Evolutionary conservation across 306 rosid genomes (phyloP).

Genomic region (Corylus avellana): DNA sequence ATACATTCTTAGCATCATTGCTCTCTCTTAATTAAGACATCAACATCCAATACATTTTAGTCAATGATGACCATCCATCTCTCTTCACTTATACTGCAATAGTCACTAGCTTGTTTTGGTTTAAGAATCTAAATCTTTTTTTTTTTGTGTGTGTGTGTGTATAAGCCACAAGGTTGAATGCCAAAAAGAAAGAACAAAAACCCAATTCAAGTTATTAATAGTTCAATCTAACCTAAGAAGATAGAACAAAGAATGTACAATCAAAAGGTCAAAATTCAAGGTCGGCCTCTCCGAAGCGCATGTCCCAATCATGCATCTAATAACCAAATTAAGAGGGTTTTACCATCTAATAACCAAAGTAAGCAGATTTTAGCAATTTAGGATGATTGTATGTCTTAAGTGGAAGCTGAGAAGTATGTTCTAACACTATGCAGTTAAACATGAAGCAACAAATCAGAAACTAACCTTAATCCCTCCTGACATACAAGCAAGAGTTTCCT

Average conservation of each 20-base stretch:
- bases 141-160: too few species aligned
- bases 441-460: slow-evolving; percentile 18
- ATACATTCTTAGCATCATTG: not conserved
- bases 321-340: not conserved
- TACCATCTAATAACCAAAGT: not conserved
- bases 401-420: not conserved
- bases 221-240: not conserved
- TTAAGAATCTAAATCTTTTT: not conserved
- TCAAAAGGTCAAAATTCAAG: not conserved
- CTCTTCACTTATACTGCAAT: not conserved
- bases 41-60: not conserved
- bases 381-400: not conserved
- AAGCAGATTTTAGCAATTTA: not conserved
- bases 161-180: not conserved
- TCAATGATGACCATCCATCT: not conserved
- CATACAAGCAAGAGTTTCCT: slow-evolving; percentile 80
- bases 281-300: not conserved
- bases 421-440: not conserved
- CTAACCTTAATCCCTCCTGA: slow-evolving; percentile 94
- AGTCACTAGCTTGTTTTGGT: not conserved
- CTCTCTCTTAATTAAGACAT: not conserved
- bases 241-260: not conserved
- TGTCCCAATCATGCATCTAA: not conserved
- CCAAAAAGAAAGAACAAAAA: not conserved
- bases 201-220: not conserved